Percentiles rank a stretch among this genome's conserved stretches.
Evolutionary conservation across 345 rosid genomes (phyloP).

Genomic region (Noccaea caerulescens): DNA sequence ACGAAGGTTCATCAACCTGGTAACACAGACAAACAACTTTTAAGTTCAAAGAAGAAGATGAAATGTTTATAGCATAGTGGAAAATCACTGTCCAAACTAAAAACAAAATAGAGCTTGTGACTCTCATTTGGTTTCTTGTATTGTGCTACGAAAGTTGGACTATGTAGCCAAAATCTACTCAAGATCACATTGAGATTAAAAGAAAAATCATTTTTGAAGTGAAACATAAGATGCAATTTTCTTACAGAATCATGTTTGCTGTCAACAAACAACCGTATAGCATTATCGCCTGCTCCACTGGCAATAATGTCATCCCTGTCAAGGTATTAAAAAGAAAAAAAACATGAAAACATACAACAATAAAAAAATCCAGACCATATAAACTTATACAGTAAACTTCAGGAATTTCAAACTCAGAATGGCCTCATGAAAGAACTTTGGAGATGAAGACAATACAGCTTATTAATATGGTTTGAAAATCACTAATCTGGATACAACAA

Average conservation of each 20-base stretch:
- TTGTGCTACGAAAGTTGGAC: not conserved
- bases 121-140: not conserved
- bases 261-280: constrained; percentile 71
- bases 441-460: not conserved
- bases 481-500: not conserved
- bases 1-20: constrained; percentile 76
- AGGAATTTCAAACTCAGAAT: not conserved
- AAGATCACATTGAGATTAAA: not conserved
- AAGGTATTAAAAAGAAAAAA: constrained; percentile 18
- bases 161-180: constrained; percentile 16
- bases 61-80: constrained; percentile 5
- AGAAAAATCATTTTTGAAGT: not conserved
- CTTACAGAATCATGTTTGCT: constrained; percentile 67
- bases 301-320: constrained; percentile 82
- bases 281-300: constrained; percentile 96
- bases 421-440: not conserved
- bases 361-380: constrained; percentile 5
- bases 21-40: constrained; percentile 20
- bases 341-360: constrained; percentile 1
- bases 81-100: constrained; percentile 1
- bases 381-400: not conserved
- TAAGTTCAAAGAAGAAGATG: not conserved
- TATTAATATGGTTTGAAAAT: not conserved
- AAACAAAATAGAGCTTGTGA: constrained; percentile 1
- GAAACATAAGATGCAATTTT: not conserved